These are phyloP conservation scores for Salvia sclarea DNA, from an alignment of 305 asterid species.

Conservation along the genomic window DNA sequence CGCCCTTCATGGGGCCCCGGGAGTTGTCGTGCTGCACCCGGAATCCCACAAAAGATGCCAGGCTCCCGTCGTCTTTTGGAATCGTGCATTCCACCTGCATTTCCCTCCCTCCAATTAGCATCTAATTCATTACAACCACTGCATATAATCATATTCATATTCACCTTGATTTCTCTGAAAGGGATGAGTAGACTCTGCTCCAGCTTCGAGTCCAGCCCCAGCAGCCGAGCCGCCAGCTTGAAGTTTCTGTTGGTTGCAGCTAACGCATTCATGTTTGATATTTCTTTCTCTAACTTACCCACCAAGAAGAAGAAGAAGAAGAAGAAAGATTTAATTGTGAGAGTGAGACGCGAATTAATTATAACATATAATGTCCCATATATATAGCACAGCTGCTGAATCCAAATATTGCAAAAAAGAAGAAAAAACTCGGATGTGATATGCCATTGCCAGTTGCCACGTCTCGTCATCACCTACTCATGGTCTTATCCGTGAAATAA, in stretches of 20 bases:
- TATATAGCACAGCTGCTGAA: neutral
- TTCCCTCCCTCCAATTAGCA: too few relatives aligned
- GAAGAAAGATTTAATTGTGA: too few relatives aligned
- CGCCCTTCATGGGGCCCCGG: slow-evolving; percentile 95
- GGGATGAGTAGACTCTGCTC: slow-evolving; percentile 79
- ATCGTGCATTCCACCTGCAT: slow-evolving; percentile 93
- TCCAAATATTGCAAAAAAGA: neutral
- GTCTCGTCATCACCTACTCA: slow-evolving; percentile 28
- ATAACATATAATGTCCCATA: neutral
- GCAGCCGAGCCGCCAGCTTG: slow-evolving; percentile 72
- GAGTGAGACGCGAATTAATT: too few relatives aligned
- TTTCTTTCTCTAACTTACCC: neutral
- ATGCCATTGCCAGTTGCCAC: too few relatives aligned
- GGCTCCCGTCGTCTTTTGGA: slow-evolving; percentile 85
- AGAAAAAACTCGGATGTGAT: neutral
- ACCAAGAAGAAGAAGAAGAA: too few relatives aligned
- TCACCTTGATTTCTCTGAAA: slow-evolving; percentile 83
- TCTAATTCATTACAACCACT: too few relatives aligned
- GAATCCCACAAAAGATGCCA: slow-evolving; percentile 84
- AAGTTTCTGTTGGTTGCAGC: slow-evolving; percentile 87
- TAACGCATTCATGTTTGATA: slow-evolving; percentile 70
- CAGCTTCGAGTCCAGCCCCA: slow-evolving; percentile 81
- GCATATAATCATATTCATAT: neutral
- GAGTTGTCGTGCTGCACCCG: slow-evolving; percentile 89
- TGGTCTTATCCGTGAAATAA: slow-evolving; percentile 3